These are phyloP conservation scores for Papiliotrema fonsecae DNA, from an alignment of 1,284 basidiomycete genomes.

Conservation along the genomic window DNA sequence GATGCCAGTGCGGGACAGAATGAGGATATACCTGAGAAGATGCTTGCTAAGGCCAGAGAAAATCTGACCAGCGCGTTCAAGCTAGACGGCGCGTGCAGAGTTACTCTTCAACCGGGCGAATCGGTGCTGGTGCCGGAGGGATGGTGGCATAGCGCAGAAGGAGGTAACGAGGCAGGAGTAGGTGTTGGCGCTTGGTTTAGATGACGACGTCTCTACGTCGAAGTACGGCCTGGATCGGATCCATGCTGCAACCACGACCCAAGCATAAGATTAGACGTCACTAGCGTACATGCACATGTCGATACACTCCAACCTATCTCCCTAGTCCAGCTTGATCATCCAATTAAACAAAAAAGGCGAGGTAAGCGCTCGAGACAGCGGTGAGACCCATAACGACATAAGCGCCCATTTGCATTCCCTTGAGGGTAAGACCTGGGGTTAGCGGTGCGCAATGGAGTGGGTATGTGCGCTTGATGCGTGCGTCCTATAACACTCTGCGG, in stretches of 20 bases:
- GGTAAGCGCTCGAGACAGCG: conserved; percentile 65
- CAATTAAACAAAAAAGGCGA: conserved; percentile 54
- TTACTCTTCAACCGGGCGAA: conserved; percentile 28
- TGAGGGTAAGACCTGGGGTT: conserved; percentile 68
- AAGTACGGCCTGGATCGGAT: not conserved
- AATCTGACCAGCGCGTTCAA: conserved; percentile 18
- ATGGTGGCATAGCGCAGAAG: conserved; percentile 44
- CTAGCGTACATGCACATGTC: conserved; percentile 3
- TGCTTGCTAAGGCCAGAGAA: conserved; percentile 8
- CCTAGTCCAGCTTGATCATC: not conserved
- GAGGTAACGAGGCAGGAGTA: conserved; percentile 23
- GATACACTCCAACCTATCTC: not conserved
- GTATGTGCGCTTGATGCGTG: not conserved
- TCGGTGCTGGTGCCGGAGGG: conserved; percentile 40
- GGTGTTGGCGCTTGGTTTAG: conserved; percentile 44
- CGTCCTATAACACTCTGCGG: no score
- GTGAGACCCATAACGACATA: conserved; percentile 80
- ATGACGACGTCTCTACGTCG: conserved; percentile 8
- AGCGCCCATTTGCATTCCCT: conserved; percentile 70
- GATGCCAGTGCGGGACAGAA: not conserved
- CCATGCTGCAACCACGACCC: not conserved
- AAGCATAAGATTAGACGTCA: not conserved
- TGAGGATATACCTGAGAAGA: conserved; percentile 14
- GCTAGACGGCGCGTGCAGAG: conserved; percentile 27
- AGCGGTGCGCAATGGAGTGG: conserved; percentile 3